Evolutionary conservation across 768 basidiomycete species (phyloP).

Genomic region (Panus rudis): DNA sequence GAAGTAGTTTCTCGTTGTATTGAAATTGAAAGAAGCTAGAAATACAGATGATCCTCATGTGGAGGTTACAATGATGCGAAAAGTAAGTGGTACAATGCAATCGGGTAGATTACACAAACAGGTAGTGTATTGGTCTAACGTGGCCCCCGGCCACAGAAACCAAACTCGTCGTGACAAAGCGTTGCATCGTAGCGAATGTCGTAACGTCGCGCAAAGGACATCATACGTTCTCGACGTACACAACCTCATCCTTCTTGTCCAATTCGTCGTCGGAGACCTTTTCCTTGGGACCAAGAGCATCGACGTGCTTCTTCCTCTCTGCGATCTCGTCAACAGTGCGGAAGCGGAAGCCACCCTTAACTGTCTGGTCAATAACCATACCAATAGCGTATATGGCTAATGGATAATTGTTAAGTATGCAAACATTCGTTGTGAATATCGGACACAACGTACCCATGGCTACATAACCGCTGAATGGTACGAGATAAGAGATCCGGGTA

Average conservation of each 20-base stretch:
- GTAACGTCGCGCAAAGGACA: neutral
- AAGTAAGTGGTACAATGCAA: too few species aligned
- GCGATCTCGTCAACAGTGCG: conserved; percentile 38
- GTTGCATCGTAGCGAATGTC: neutral
- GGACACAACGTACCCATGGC: conserved; percentile 34
- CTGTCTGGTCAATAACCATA: conserved; percentile 44
- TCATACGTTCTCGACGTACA: conserved; percentile 5
- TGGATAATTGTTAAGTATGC: neutral
- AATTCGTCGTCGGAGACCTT: neutral
- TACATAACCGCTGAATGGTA: conserved; percentile 51
- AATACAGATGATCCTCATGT: too few species aligned
- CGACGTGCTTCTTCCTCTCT: conserved; percentile 15
- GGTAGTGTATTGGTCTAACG: too few species aligned
- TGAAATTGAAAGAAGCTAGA: too few species aligned
- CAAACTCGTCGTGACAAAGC: too few species aligned
- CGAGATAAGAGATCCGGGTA: conserved; percentile 51
- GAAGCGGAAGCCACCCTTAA: conserved; percentile 42
- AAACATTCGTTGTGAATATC: neutral
- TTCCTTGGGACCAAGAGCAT: too few species aligned
- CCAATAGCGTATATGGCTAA: conserved; percentile 46
- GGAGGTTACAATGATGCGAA: too few species aligned
- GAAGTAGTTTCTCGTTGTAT: too few species aligned
- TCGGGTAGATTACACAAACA: too few species aligned
- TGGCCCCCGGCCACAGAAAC: too few species aligned
- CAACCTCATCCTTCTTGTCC: conserved; percentile 4